A percentile compares a stretch with the other conserved stretches of the same genome.
phyloP scores from a whole-genome alignment of 257 asterid genomes.

The Jasminum sambac region DNA sequence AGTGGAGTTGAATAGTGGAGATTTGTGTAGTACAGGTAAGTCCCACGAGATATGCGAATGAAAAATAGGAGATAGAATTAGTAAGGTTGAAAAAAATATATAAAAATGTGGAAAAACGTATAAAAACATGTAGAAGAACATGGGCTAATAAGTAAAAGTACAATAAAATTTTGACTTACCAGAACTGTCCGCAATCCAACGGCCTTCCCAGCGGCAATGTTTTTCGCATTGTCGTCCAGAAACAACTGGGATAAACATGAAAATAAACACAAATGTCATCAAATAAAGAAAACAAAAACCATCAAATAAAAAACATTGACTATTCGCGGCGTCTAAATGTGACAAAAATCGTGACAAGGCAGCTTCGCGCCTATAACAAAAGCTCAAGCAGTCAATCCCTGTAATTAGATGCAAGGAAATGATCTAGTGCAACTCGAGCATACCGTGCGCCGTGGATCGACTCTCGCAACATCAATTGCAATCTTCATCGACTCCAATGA shows the following conservation, averaged over 20 bases:
- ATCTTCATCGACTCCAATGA: conserved; percentile 68
- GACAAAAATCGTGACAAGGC: too few species aligned
- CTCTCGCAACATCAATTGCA: conserved; percentile 58
- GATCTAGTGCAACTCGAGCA: conserved; percentile 23
- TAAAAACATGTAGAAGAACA: too few species aligned
- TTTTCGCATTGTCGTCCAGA: conserved; percentile 71
- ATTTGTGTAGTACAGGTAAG: too few species aligned
- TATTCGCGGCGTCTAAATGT: background rate
- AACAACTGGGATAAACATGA: conserved; percentile 56
- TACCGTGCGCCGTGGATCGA: conserved; percentile 88
- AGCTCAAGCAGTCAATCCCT: too few species aligned
- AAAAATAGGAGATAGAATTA: too few species aligned
- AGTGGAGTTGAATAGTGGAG: too few species aligned
- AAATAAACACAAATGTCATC: background rate
- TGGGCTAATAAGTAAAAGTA: too few species aligned
- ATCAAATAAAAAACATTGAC: background rate
- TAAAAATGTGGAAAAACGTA: too few species aligned
- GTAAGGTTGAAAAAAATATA: too few species aligned
- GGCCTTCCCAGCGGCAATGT: conserved; percentile 73
- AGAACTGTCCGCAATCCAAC: conserved; percentile 70
- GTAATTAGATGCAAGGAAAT: background rate
- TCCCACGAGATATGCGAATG: too few species aligned
- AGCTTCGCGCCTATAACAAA: too few species aligned
- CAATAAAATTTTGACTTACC: conserved; percentile 41
- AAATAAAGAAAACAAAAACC: background rate